These are phyloP conservation scores for Zasmidium angulare DNA, from an alignment of 2,329 filamentous ascomycete species.

Conservation along the genomic window DNA sequence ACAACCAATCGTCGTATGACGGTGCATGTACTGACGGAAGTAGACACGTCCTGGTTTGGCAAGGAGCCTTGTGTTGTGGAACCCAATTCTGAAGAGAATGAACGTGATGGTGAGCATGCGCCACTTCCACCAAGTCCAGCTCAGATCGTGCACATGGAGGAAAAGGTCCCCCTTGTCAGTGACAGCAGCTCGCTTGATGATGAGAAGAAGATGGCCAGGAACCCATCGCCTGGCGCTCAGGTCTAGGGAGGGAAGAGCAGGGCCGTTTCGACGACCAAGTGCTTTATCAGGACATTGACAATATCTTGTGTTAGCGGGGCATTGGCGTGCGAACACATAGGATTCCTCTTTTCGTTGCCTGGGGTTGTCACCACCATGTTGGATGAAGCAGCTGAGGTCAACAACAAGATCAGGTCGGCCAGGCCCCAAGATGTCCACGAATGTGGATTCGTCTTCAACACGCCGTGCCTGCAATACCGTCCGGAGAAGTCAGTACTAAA, in stretches of 20 bases:
- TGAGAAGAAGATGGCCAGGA: neutral
- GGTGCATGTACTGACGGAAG: neutral
- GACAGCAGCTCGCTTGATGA: neutral
- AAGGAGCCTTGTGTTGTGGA: neutral
- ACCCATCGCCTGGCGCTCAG: neutral
- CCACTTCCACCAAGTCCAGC: neutral
- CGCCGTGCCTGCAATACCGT: no score
- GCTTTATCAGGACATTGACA: no score
- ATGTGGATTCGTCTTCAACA: no score
- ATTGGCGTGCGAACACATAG: neutral
- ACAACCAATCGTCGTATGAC: neutral
- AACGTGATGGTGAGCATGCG: neutral
- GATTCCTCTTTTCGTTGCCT: no score
- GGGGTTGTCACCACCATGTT: neutral
- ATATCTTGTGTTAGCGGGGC: neutral
- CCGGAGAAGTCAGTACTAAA: no score
- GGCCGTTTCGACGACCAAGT: no score
- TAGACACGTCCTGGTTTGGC: neutral
- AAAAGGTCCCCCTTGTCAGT: neutral
- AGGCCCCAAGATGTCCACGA: no score
- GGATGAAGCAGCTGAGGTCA: no score
- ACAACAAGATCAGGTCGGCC: no score
- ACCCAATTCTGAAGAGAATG: neutral
- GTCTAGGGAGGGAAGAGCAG: neutral
- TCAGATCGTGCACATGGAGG: neutral